Percentiles rank a stretch among this genome's conserved stretches.
Conservation (phyloP, 2,329 filamentous ascomycete genomes). For the Malbranchea cinnamomea region DNA sequence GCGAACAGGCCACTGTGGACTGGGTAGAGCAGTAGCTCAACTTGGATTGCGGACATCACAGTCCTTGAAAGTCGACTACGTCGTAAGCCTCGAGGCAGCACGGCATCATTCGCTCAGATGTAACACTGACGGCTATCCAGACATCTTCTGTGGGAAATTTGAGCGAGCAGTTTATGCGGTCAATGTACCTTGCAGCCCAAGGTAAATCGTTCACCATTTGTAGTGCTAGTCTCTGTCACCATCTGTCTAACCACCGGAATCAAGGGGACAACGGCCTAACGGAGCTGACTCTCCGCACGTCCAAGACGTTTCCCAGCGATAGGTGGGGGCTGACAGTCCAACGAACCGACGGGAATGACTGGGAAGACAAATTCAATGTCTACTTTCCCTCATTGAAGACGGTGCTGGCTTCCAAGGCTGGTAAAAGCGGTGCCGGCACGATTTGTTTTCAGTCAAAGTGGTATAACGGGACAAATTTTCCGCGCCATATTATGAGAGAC, state of each 20-base stretch:
- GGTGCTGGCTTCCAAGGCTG: slow-evolving; percentile 49
- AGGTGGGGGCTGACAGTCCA: slow-evolving; percentile 25
- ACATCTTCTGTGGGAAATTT: slow-evolving; percentile 71
- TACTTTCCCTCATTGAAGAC: slow-evolving; percentile 70
- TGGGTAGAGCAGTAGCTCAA: slow-evolving; percentile 50
- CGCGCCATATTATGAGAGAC: slow-evolving; percentile 56
- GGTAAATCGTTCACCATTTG: slow-evolving; percentile 22
- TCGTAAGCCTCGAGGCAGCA: slow-evolving; percentile 34
- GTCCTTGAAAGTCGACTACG: slow-evolving; percentile 54
- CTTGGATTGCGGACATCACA: slow-evolving; percentile 45
- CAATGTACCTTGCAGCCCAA: slow-evolving; percentile 43
- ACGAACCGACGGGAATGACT: slow-evolving; percentile 21
- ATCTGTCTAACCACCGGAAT: slow-evolving; percentile 1
- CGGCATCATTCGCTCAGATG: not conserved
- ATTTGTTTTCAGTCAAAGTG: slow-evolving; percentile 63
- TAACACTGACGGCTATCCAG: slow-evolving; percentile 24
- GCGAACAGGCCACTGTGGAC: slow-evolving; percentile 56
- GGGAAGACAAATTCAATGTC: slow-evolving; percentile 46
- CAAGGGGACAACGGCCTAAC: slow-evolving; percentile 33
- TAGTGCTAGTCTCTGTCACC: slow-evolving; percentile 6
- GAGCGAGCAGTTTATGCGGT: slow-evolving; percentile 49
- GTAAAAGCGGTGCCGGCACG: slow-evolving; percentile 54
- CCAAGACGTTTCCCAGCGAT: slow-evolving; percentile 13
- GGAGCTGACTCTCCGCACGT: slow-evolving; percentile 27
- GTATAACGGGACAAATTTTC: slow-evolving; percentile 58